Percentiles rank a stretch among this genome's conserved stretches.
phyloP scores from a whole-genome alignment of 495 filamentous ascomycete species.

The Penicillium soppii region DNA sequence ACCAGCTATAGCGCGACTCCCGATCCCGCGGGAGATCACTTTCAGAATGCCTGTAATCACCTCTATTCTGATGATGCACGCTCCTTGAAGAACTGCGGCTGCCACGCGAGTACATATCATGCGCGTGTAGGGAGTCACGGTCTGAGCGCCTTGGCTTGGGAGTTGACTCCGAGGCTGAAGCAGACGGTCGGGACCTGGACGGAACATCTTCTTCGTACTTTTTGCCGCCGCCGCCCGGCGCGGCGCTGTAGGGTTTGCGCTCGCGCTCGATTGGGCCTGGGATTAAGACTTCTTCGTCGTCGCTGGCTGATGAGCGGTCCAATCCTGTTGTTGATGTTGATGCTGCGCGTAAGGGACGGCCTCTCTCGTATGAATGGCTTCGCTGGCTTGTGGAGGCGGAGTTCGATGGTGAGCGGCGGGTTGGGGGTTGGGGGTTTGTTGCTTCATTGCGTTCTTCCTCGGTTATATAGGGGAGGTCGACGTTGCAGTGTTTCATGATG shows the following conservation, averaged over 20 bases:
- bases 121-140: slow-evolving; percentile 26
- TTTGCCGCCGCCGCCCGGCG: slow-evolving; percentile 59
- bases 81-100: slow-evolving; percentile 40
- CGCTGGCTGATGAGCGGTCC: slow-evolving; percentile 35
- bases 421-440: slow-evolving; percentile 17
- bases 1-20: slow-evolving; percentile 18
- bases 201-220: slow-evolving; percentile 40
- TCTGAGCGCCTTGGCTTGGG: not conserved
- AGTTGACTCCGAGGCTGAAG: slow-evolving; percentile 7
- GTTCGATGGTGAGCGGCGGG: slow-evolving; percentile 12
- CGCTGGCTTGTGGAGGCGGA: slow-evolving; percentile 20
- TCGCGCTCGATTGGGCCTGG: slow-evolving; percentile 58
- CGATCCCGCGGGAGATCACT: slow-evolving; percentile 35
- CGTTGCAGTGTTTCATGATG: slow-evolving; percentile 47
- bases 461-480: slow-evolving; percentile 46
- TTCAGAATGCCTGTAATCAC: slow-evolving; percentile 43
- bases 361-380: slow-evolving; percentile 45
- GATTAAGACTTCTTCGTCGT: slow-evolving; percentile 44
- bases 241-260: slow-evolving; percentile 58
- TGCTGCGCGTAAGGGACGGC: slow-evolving; percentile 46
- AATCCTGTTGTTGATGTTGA: not conserved
- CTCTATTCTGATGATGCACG: slow-evolving; percentile 12
- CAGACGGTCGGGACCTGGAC: slow-evolving; percentile 22
- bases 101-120: slow-evolving; percentile 18
- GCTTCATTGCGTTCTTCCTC: slow-evolving; percentile 38